phyloP scores from a whole-genome alignment of 768 basidiomycete species.

The Mrakia frigida region DNA sequence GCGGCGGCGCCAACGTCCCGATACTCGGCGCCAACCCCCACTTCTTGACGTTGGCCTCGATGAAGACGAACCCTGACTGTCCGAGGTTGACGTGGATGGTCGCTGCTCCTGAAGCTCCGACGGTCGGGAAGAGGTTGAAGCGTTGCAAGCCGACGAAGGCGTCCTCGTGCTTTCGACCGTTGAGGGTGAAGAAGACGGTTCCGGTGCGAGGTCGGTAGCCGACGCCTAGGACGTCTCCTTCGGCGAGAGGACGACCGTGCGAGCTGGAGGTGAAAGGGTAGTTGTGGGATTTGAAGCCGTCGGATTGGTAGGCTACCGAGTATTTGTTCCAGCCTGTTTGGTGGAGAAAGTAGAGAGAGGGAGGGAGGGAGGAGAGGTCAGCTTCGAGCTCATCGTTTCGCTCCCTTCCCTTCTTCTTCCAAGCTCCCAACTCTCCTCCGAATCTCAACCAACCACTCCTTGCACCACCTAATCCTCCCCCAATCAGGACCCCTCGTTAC shows the following conservation, averaged over 20 bases:
- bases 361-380: neutral
- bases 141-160: slow-evolving; percentile 83
- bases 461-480: neutral
- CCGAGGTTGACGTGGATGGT: slow-evolving; percentile 96
- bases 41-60: slow-evolving; percentile 99
- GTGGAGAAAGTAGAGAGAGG: neutral
- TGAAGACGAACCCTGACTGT: slow-evolving; percentile 96
- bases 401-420: neutral
- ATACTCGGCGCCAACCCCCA: slow-evolving; percentile 98
- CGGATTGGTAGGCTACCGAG: slow-evolving; percentile 83
- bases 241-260: slow-evolving; percentile 77
- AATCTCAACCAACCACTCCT: too few species aligned
- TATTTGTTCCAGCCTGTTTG: slow-evolving; percentile 52
- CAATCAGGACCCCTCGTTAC: too few species aligned
- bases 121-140: slow-evolving; percentile 93
- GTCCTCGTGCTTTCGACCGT: slow-evolving; percentile 94
- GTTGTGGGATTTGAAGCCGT: slow-evolving; percentile 94
- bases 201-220: slow-evolving; percentile 95
- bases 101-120: slow-evolving; percentile 93
- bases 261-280: slow-evolving; percentile 84
- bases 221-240: slow-evolving; percentile 92
- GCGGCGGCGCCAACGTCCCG: slow-evolving; percentile 93
- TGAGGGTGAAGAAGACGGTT: slow-evolving; percentile 98
- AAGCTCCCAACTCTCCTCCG: neutral
- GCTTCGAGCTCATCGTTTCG: neutral